These are phyloP conservation scores for Ilex asprella DNA, from an alignment of 257 asterid species.

Conservation along the genomic window DNA sequence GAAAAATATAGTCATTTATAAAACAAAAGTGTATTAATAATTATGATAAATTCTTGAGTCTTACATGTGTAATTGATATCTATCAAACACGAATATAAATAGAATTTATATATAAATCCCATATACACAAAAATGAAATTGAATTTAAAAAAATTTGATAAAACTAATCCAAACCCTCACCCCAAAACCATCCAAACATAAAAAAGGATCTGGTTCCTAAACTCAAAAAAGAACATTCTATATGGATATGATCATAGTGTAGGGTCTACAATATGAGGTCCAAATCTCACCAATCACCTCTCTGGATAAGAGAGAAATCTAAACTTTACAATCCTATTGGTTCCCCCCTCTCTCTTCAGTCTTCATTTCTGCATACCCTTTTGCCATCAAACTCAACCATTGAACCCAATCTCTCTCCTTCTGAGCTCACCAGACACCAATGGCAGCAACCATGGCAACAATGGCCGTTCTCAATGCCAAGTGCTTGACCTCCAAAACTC, in stretches of 20 bases:
- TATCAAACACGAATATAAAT: no score
- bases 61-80: no score
- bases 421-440: constrained; percentile 5
- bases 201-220: no score
- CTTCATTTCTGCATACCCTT: constrained; percentile 23
- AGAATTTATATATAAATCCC: no score
- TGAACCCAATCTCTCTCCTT: neutral
- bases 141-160: no score
- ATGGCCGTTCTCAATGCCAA: constrained; percentile 63
- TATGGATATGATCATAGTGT: neutral
- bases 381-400: constrained; percentile 8
- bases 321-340: constrained; percentile 38
- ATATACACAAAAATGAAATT: no score
- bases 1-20: no score
- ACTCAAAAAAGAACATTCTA: no score
- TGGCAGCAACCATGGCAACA: constrained; percentile 77
- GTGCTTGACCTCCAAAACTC: constrained; percentile 27
- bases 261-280: constrained; percentile 42
- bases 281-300: constrained; percentile 34
- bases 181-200: no score
- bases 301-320: constrained; percentile 64
- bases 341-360: constrained; percentile 11
- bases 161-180: no score
- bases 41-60: no score
- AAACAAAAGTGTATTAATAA: no score